Conservation (phyloP, 169 alveolate genomes). For the Eimeria tenella region DNA sequence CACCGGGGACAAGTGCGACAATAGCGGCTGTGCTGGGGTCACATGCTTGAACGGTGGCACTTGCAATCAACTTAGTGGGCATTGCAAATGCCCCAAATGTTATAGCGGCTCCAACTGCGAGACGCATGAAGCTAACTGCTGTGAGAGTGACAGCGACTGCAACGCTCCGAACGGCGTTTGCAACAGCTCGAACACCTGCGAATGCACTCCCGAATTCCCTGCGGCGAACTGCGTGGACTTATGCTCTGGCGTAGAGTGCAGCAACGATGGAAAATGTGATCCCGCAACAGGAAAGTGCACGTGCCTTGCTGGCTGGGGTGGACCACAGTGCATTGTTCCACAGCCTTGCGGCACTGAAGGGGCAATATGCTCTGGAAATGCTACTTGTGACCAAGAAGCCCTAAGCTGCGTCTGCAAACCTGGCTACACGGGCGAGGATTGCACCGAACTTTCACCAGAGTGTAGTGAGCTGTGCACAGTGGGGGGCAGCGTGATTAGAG, state of each 20-base stretch:
- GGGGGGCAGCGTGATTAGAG: conserved; percentile 26
- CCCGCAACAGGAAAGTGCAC: conserved; percentile 54
- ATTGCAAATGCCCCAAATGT: conserved; percentile 60
- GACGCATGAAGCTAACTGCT: conserved; percentile 41
- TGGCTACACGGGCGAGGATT: conserved; percentile 59
- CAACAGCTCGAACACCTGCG: conserved; percentile 45
- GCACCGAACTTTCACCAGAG: conserved; percentile 3
- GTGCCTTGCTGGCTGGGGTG: conserved; percentile 73
- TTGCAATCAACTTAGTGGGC: conserved; percentile 48
- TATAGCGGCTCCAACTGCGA: conserved; percentile 53
- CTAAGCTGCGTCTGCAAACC: conserved; percentile 45
- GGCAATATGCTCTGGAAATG: conserved; percentile 45
- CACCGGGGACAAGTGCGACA: conserved; percentile 74
- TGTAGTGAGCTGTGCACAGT: conserved; percentile 61
- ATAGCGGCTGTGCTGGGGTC: conserved; percentile 65
- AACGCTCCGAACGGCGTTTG: conserved; percentile 54
- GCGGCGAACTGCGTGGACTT: conserved; percentile 67
- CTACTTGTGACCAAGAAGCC: conserved; percentile 19
- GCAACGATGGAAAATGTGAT: conserved; percentile 65
- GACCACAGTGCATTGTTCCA: conserved; percentile 15
- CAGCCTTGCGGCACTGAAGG: conserved; percentile 45
- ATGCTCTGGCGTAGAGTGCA: conserved; percentile 57
- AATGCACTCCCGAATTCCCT: conserved; percentile 47
- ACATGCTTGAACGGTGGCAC: conserved; percentile 72
- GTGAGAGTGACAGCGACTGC: conserved; percentile 67